Percentiles rank a stretch among this genome's conserved stretches.
Evolutionary conservation across 2,329 filamentous ascomycete species (phyloP).

Genomic region (Fusarium pilosicola): DNA sequence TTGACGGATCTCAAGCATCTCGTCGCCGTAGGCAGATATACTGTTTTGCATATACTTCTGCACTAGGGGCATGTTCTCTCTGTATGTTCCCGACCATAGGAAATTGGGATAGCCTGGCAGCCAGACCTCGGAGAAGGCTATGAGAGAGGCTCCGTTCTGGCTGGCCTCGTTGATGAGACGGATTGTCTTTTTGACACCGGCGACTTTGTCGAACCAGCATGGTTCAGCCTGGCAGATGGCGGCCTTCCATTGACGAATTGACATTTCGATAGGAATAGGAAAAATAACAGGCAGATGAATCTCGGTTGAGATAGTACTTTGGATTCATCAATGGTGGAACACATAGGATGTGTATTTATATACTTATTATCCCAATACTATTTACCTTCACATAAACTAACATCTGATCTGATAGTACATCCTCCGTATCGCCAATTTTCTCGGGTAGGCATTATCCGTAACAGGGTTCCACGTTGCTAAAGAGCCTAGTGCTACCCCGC

Average conservation of each 20-base stretch:
- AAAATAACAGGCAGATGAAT: accelerated
- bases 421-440: not conserved
- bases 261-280: not conserved
- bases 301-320: not conserved
- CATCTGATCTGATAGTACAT: no score
- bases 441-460: conserved; percentile 1
- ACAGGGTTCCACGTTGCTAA: not conserved
- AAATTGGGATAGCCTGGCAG: not conserved
- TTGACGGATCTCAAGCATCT: not conserved
- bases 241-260: not conserved
- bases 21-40: not conserved
- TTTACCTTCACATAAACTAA: no score
- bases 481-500: not conserved
- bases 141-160: not conserved
- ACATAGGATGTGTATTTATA: not conserved
- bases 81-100: not conserved
- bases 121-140: not conserved
- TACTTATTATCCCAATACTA: not conserved
- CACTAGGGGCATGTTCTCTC: not conserved
- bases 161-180: not conserved
- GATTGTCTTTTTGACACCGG: not conserved
- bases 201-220: not conserved
- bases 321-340: accelerated
- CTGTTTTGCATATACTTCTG: conserved; percentile 1
- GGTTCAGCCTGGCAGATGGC: not conserved